Conservation (phyloP, 768 basidiomycete species). For the Boletus fagicola region DNA sequence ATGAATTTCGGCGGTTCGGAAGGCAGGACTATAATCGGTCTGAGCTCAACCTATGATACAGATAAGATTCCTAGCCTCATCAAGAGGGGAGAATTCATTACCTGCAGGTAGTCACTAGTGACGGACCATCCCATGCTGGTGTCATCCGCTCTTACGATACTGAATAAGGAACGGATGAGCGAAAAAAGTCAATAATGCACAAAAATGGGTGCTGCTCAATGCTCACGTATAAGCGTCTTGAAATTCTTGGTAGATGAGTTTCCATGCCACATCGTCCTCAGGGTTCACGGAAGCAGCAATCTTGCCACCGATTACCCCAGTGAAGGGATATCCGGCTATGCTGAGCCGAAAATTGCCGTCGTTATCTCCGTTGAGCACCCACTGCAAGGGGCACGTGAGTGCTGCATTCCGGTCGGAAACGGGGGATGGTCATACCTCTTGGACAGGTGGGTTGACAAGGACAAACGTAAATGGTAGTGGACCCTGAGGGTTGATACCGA, state of each 20-base stretch:
- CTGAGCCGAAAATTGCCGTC: background rate
- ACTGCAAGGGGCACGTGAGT: background rate
- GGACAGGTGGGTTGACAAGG: background rate
- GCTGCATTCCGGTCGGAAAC: background rate
- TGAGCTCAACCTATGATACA: background rate
- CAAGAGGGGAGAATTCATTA: background rate
- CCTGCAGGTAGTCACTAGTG: background rate
- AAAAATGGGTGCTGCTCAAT: background rate
- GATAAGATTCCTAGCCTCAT: background rate
- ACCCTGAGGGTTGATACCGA: background rate
- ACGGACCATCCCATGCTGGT: background rate
- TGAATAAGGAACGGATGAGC: background rate
- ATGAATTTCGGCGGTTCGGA: background rate
- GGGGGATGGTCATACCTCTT: background rate
- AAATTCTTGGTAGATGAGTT: accelerated
- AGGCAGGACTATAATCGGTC: accelerated
- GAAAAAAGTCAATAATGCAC: background rate
- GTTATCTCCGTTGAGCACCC: background rate
- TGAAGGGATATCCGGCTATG: background rate
- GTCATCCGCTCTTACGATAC: background rate
- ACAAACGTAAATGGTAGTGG: background rate
- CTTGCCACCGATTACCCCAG: background rate
- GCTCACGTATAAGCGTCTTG: background rate
- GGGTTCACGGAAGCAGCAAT: background rate
- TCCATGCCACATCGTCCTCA: background rate